Evolutionary conservation across 768 basidiomycete genomes (phyloP).

Genomic region (Mycena vulgaris): DNA sequence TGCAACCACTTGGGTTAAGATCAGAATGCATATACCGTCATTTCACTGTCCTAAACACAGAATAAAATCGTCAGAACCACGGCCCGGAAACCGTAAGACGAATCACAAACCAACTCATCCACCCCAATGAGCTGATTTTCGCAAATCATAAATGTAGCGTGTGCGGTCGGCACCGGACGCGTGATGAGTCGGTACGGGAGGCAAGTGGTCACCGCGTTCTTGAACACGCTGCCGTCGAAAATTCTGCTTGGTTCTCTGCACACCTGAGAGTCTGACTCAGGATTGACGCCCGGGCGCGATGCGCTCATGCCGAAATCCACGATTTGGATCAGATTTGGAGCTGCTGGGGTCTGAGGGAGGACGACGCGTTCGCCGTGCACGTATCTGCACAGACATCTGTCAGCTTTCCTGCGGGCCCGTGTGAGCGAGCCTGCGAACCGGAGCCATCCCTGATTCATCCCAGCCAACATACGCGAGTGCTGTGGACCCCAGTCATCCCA

Average conservation of each 20-base stretch:
- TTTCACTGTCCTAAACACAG: neutral
- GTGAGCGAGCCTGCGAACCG: neutral
- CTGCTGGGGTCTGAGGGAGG: neutral
- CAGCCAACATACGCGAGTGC: conserved; percentile 28
- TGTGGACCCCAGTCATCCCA: conserved; percentile 36
- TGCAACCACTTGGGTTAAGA: no score
- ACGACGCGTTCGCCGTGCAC: conserved; percentile 29
- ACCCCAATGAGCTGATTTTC: conserved; percentile 21
- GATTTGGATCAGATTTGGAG: neutral
- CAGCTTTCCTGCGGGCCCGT: no score
- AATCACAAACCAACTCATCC: neutral
- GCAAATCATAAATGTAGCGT: conserved; percentile 23
- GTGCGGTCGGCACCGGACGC: neutral
- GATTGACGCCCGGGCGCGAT: neutral
- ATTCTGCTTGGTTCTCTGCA: neutral
- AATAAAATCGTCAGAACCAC: no score
- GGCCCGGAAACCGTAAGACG: no score
- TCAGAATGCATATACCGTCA: conserved; percentile 13
- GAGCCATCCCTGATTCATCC: conserved; percentile 17
- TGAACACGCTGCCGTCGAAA: neutral
- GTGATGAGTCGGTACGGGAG: conserved; percentile 18
- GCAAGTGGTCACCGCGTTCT: neutral
- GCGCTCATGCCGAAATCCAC: conserved; percentile 20
- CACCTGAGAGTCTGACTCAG: neutral
- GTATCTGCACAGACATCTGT: neutral